A percentile compares a stretch with the other conserved stretches of the same genome.
phyloP scores from a whole-genome alignment of 306 rosid genomes.

The Malus sieversii region DNA sequence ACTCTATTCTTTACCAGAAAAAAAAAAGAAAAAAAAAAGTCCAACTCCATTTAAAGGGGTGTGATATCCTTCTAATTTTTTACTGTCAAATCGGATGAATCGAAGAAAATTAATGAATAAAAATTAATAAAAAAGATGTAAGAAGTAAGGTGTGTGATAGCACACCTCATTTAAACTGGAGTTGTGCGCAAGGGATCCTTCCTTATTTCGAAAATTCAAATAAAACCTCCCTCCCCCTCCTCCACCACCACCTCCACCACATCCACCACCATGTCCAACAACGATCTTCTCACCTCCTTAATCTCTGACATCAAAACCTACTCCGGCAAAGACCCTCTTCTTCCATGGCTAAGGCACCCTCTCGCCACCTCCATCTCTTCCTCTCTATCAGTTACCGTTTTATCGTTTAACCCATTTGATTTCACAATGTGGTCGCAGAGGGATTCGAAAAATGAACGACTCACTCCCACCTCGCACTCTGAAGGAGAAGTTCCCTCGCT shows the following conservation, averaged over 20 bases:
- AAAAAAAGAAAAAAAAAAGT: too few species aligned
- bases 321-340: constrained; percentile 85
- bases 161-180: too few species aligned
- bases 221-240: constrained; percentile 1
- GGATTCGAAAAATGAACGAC: constrained; percentile 66
- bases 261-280: constrained; percentile 21
- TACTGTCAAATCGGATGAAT: too few species aligned
- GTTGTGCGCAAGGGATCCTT: not conserved
- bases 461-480: constrained; percentile 47
- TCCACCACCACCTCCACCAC: not conserved
- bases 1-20: too few species aligned
- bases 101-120: too few species aligned
- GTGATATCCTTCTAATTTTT: too few species aligned
- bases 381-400: not conserved
- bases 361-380: not conserved
- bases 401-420: not conserved
- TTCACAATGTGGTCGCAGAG: constrained; percentile 36
- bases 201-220: constrained; percentile 35
- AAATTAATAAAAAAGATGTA: too few species aligned
- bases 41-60: too few species aligned
- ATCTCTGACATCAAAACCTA: constrained; percentile 57
- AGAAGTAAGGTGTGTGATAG: too few species aligned
- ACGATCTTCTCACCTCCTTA: constrained; percentile 53
- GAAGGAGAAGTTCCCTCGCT: constrained; percentile 60
- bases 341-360: constrained; percentile 86